Base-by-base conservation (phyloP, 768 basidiomycete species). In the Termitomyces sp. region DNA sequence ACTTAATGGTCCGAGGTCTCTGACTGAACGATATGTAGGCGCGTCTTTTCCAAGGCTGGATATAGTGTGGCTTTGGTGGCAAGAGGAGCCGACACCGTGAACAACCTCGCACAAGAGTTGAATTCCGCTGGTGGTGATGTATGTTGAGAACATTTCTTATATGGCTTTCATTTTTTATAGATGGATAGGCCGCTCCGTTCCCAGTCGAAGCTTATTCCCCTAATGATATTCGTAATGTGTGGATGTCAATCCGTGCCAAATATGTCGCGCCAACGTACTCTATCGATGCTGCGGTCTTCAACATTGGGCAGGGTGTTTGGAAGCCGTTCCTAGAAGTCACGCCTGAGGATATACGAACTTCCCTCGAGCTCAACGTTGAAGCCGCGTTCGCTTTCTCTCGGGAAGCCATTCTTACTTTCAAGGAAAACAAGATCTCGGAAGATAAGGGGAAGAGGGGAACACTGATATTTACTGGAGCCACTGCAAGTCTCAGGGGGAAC, bases 381-480 rank as follows among this genome's bases (percentile, higher is more conserved):
- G 82, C 81, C 4, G 84, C 85, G 0, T 89, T 87, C 61, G 76
- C 86, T 0, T 91, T 91, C 66, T 76, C 88, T 9, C 81, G 82
- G 17, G 83, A 85, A 49, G 81, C 79, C 7, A 81, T 91, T 53
- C 67, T 84, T 36, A 77, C 80, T 2, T 85, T 90, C 72, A 85
- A 86, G 68, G 77, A 80, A 49, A 87, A 86, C 64, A 76, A 79
- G 10, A 69, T 81, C 7, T 77, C 77, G n/a, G 73, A 80, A 52
- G 68, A 75, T 1, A 71, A 70, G n/a, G 84, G 86, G 11, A 83
- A 83, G 67, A 77, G 80, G 32, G 90, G 89, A 7, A 82, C 85
- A 0, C 71, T 91, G 51, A 80, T 89, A 14, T 89, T 90, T 68
- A 91, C 89, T 0, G 88, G 89, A 0, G 89, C 89, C 1, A 91